A percentile compares a stretch with the other conserved stretches of the same genome.
phyloP scores from a whole-genome alignment of 2,329 filamentous ascomycete species.

The Fusarium camptoceras region DNA sequence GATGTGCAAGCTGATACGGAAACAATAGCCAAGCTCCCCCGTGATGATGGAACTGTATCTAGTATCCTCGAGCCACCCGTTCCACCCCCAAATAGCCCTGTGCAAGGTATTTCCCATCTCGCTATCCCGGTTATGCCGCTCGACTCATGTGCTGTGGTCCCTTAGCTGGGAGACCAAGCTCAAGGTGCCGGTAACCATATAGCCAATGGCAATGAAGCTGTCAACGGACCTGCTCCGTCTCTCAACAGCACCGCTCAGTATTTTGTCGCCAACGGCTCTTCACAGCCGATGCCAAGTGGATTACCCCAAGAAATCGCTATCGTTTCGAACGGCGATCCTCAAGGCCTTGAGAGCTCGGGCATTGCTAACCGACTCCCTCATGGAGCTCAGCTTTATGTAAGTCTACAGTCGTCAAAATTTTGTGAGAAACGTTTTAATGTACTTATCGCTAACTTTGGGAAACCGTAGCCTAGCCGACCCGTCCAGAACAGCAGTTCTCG shows the following conservation, averaged over 20 bases:
- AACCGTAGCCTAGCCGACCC: neutral
- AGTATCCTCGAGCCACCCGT: conserved; percentile 11
- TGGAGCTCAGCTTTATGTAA: conserved; percentile 25
- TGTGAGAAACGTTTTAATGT: neutral
- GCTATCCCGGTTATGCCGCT: neutral
- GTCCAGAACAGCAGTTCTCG: neutral
- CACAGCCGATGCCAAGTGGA: neutral
- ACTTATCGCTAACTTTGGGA: conserved; percentile 11
- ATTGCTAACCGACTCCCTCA: conserved; percentile 15
- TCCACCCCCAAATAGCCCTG: conserved; percentile 38
- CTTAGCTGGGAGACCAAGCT: conserved; percentile 44
- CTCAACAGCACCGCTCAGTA: neutral
- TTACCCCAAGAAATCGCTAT: neutral
- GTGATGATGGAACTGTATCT: neutral
- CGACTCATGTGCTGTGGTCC: conserved; percentile 15
- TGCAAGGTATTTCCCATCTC: neutral
- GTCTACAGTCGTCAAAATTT: neutral
- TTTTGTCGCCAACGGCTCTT: conserved; percentile 4
- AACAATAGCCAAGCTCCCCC: neutral
- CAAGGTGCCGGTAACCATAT: conserved; percentile 2
- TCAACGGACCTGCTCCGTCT: neutral
- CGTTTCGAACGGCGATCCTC: neutral
- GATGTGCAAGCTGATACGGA: neutral
- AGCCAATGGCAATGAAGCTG: neutral
- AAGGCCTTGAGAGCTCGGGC: conserved; percentile 2